Percentiles rank a stretch among this genome's conserved stretches.
phyloP scores from a whole-genome alignment of 441 rosid species.

The Erodium trifolium region DNA sequence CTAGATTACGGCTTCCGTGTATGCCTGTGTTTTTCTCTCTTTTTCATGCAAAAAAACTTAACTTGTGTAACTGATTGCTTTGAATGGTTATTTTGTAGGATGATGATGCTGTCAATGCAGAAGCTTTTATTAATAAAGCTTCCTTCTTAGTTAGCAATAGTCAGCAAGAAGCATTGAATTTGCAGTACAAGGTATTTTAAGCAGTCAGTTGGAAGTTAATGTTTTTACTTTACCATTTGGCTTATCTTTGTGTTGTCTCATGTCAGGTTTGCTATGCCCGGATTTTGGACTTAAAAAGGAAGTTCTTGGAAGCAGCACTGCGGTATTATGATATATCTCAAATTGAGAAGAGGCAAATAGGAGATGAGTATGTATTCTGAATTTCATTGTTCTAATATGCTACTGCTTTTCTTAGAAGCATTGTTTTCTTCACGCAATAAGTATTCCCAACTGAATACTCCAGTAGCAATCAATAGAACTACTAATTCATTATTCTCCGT shows the following conservation, averaged over 20 bases:
- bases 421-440: not conserved
- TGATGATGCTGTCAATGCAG: slow-evolving; percentile 96
- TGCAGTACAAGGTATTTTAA: slow-evolving; percentile 72
- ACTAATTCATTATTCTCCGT: not conserved
- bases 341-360: slow-evolving; percentile 89
- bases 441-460: not conserved
- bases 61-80: not conserved
- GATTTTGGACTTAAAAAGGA: slow-evolving; percentile 94
- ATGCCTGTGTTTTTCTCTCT: not conserved
- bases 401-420: too few species aligned
- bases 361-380: slow-evolving; percentile 66
- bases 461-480: not conserved
- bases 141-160: slow-evolving; percentile 95
- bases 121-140: slow-evolving; percentile 93
- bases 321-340: slow-evolving; percentile 94
- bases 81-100: slow-evolving; percentile 42
- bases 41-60: not conserved
- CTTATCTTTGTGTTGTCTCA: slow-evolving; percentile 8
- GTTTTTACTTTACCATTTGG: slow-evolving; percentile 11
- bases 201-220: not conserved
- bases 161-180: slow-evolving; percentile 82
- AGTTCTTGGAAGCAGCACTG: slow-evolving; percentile 94
- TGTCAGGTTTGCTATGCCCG: slow-evolving; percentile 91
- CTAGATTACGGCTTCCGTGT: not conserved
- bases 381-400: not conserved